phyloP scores from a whole-genome alignment of 495 filamentous ascomycete species.

The Daldinia loculata region DNA sequence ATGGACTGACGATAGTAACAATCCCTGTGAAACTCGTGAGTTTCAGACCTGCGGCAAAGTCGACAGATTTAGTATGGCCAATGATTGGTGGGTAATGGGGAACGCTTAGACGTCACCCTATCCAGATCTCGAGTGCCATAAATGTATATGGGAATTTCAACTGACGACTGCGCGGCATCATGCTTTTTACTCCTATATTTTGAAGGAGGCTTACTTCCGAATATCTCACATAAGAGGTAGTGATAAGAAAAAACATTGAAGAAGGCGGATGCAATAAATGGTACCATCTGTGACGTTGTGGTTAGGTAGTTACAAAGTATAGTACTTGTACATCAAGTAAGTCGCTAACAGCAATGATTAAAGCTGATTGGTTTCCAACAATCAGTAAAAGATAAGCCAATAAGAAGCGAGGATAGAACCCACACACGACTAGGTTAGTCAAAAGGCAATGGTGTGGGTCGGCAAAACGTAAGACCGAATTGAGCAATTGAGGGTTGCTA shows the following conservation, averaged over 20 bases:
- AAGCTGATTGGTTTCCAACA: neutral
- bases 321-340: neutral
- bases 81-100: conserved; percentile 25
- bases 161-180: neutral
- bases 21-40: conserved; percentile 46
- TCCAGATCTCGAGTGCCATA: conserved; percentile 15
- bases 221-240: neutral
- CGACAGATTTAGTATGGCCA: conserved; percentile 44
- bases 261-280: neutral
- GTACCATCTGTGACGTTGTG: neutral
- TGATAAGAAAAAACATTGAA: neutral
- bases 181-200: neutral
- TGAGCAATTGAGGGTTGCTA: conserved; percentile 7
- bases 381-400: neutral
- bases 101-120: neutral
- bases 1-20: conserved; percentile 39
- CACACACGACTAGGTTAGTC: neutral
- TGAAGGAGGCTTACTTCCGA: conserved; percentile 13
- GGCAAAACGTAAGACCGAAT: conserved; percentile 33
- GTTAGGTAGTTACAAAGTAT: neutral
- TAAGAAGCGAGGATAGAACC: neutral
- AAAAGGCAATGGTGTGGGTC: neutral
- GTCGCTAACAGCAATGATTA: neutral
- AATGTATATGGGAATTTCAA: neutral
- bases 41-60: conserved; percentile 56